Conservation (phyloP, 2,329 filamentous ascomycete species). For the Xylaria sp. region DNA sequence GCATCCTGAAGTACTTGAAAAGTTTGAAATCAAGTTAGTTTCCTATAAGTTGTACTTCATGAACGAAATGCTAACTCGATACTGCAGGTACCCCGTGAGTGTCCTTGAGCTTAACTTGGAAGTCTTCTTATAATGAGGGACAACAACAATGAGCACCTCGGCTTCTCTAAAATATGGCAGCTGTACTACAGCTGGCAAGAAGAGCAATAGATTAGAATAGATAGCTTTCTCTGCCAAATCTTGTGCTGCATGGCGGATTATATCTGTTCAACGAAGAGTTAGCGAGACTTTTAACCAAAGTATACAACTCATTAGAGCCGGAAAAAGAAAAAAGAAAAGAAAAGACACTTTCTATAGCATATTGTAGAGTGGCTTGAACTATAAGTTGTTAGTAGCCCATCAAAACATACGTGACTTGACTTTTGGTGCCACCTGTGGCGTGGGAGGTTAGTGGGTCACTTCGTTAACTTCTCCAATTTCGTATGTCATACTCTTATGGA, state of each 20-base stretch:
- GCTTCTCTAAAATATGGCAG: not conserved
- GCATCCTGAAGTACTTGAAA: constrained; percentile 91
- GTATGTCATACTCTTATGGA: too few relatives aligned
- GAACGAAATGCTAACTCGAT: constrained; percentile 20
- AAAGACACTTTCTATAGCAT: not conserved
- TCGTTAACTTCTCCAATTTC: too few relatives aligned
- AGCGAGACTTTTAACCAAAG: not conserved
- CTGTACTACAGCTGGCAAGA: not conserved
- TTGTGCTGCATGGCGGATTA: not conserved
- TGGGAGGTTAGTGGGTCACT: not conserved
- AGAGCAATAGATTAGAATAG: constrained; percentile 6
- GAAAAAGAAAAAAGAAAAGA: not conserved
- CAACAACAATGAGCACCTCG: not conserved
- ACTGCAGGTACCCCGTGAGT: constrained; percentile 73
- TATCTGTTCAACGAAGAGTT: not conserved
- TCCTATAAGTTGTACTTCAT: not conserved
- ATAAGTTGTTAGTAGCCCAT: not conserved
- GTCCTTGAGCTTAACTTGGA: constrained; percentile 95
- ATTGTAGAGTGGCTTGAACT: not conserved
- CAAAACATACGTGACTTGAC: not conserved
- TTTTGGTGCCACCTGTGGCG: not conserved
- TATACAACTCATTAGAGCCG: not conserved
- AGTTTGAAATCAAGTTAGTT: constrained; percentile 62
- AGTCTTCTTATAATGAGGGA: constrained; percentile 77
- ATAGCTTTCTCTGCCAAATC: constrained; percentile 4